Percentiles rank a stretch among this genome's conserved stretches.
phyloP scores from a whole-genome alignment of 1,284 basidiomycete species.

The Cryptococcus hybrid region DNA sequence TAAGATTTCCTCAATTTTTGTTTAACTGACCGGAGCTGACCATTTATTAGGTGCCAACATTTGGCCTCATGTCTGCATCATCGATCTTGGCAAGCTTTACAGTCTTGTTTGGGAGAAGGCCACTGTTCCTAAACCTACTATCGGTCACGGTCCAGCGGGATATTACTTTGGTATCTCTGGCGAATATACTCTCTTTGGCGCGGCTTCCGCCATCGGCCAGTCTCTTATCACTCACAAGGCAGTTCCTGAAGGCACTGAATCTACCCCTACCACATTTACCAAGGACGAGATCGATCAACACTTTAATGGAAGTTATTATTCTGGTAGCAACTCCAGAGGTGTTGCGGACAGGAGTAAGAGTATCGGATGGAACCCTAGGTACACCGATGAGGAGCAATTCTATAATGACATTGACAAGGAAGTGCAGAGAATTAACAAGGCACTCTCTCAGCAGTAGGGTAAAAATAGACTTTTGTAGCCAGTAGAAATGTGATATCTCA shows the following conservation, averaged over 20 bases:
- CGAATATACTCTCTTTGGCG: constrained; percentile 41
- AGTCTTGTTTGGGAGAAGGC: constrained; percentile 29
- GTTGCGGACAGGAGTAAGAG: constrained; percentile 55
- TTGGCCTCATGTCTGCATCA: constrained; percentile 35
- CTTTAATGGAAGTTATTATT: constrained; percentile 44
- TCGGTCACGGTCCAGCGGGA: constrained; percentile 40
- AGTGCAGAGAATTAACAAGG: constrained; percentile 19
- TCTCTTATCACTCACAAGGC: constrained; percentile 29
- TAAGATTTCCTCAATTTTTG: constrained; percentile 11
- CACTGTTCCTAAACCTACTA: constrained; percentile 14
- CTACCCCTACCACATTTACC: constrained; percentile 36
- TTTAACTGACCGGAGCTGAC: background rate
- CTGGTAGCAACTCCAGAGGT: constrained; percentile 60
- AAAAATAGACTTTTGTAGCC: background rate
- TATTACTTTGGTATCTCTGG: constrained; percentile 48
- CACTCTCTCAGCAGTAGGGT: constrained; percentile 14
- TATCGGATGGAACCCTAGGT: constrained; percentile 53
- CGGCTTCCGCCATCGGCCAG: constrained; percentile 36
- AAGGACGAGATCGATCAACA: constrained; percentile 46
- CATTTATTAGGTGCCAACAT: constrained; percentile 30
- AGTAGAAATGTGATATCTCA: too few relatives aligned
- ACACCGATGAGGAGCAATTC: constrained; percentile 29
- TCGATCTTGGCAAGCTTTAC: constrained; percentile 34
- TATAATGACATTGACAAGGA: constrained; percentile 21
- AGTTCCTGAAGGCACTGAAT: constrained; percentile 11